Conservation (phyloP, 176 grass and related monocot species). For the Aegilops bicornis region DNA sequence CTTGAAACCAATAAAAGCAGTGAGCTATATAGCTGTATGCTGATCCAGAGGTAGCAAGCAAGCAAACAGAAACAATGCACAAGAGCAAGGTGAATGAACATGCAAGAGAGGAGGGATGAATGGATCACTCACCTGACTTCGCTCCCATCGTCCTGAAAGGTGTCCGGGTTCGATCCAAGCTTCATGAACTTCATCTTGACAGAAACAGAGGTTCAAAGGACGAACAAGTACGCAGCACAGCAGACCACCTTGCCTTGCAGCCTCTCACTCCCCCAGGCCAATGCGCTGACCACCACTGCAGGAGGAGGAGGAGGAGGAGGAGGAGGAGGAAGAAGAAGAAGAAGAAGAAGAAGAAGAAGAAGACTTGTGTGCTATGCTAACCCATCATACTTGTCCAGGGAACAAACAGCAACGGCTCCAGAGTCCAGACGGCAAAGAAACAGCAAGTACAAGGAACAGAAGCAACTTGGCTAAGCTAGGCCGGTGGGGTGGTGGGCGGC, state of each 20-base stretch:
- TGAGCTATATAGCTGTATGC: background rate
- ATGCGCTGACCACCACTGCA: background rate
- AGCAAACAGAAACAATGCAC: constrained; percentile 20
- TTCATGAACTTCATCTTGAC: constrained; percentile 99
- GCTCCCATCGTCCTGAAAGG: constrained; percentile 79
- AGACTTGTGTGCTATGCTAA: constrained; percentile 3
- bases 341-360: background rate
- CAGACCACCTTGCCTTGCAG: background rate
- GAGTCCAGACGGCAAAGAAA: constrained; percentile 2
- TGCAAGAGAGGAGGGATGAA: background rate
- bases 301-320: constrained; percentile 30
- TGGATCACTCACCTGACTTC: constrained; percentile 59
- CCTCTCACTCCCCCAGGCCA: constrained; percentile 6
- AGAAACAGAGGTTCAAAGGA: background rate
- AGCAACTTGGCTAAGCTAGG: constrained; percentile 19
- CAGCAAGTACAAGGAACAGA: constrained; percentile 35
- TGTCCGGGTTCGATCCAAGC: constrained; percentile 92
- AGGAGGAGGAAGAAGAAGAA: constrained; percentile 27
- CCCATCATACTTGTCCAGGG: constrained; percentile 5
- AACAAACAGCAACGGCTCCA: constrained; percentile 16
- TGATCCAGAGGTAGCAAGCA: background rate
- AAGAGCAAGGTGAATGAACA: constrained; percentile 12
- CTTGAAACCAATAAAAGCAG: background rate
- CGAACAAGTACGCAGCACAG: background rate
- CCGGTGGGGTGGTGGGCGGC: constrained; percentile 5